Evolutionary conservation across 2,329 filamentous ascomycete species (phyloP).

Genomic region (Knufia petricola): DNA sequence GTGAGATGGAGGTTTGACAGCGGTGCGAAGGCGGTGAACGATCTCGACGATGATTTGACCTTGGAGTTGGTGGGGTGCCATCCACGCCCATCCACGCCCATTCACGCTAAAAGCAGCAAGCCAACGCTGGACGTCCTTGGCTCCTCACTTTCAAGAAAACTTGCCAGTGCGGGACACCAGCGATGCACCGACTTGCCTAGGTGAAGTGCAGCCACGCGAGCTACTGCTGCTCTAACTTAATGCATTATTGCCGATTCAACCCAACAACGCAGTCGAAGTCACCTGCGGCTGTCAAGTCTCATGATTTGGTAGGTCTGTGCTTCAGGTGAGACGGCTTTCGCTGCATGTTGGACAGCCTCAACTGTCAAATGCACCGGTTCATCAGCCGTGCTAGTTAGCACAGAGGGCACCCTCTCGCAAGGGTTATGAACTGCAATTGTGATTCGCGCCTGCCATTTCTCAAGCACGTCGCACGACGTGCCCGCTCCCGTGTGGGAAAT

Average conservation of each 20-base stretch:
- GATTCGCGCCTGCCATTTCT: background rate
- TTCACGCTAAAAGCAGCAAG: too few species aligned
- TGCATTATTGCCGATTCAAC: conserved; percentile 1
- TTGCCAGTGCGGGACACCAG: background rate
- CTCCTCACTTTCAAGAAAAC: background rate
- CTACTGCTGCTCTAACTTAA: conserved; percentile 4
- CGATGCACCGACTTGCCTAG: conserved; percentile 7
- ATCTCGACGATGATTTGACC: conserved; percentile 1
- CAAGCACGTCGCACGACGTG: too few species aligned
- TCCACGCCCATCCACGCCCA: background rate
- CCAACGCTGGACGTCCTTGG: background rate
- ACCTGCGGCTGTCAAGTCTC: background rate
- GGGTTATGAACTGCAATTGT: background rate
- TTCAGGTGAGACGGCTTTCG: background rate
- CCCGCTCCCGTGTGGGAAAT: background rate
- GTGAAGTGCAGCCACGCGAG: background rate
- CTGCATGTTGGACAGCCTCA: background rate
- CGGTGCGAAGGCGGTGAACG: conserved; percentile 7
- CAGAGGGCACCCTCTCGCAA: background rate
- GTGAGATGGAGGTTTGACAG: conserved; percentile 5
- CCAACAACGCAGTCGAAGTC: background rate
- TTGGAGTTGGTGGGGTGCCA: background rate
- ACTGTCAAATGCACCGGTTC: background rate
- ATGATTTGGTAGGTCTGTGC: background rate
- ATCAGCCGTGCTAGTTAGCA: background rate